Evolutionary conservation across 225 moss, liverwort and hornwort genomes (phyloP).

Genomic region (Climacium dendroides): DNA sequence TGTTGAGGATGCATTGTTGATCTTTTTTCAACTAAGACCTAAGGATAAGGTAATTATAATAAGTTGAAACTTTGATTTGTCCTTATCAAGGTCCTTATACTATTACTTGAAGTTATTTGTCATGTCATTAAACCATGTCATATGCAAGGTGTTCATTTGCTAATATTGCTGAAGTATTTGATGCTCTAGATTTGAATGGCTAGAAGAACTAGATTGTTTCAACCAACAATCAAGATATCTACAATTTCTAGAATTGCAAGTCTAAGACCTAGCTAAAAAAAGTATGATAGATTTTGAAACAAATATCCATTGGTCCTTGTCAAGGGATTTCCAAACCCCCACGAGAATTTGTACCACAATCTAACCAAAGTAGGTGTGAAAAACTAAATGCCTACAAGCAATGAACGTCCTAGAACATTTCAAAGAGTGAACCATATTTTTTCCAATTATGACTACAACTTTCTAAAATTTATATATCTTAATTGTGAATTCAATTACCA

Average conservation of each 20-base stretch:
- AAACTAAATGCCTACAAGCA: neutral
- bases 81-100: neutral
- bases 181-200: neutral
- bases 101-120: neutral
- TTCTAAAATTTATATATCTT: neutral
- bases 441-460: neutral
- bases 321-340: neutral
- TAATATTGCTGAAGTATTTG: neutral
- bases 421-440: neutral
- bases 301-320: neutral
- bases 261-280: neutral
- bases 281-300: neutral
- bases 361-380: neutral
- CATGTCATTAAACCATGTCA: neutral
- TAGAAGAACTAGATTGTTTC: neutral
- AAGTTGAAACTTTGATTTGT: neutral
- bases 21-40: neutral
- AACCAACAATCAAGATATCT: neutral
- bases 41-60: neutral
- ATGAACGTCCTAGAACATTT: too few species aligned
- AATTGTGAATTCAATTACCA: neutral
- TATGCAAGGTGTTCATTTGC: rapidly evolving
- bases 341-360: neutral
- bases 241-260: neutral
- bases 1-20: rapidly evolving